Conservation (phyloP, 2,329 filamentous ascomycete genomes). For the Hypoxylon sp. region DNA sequence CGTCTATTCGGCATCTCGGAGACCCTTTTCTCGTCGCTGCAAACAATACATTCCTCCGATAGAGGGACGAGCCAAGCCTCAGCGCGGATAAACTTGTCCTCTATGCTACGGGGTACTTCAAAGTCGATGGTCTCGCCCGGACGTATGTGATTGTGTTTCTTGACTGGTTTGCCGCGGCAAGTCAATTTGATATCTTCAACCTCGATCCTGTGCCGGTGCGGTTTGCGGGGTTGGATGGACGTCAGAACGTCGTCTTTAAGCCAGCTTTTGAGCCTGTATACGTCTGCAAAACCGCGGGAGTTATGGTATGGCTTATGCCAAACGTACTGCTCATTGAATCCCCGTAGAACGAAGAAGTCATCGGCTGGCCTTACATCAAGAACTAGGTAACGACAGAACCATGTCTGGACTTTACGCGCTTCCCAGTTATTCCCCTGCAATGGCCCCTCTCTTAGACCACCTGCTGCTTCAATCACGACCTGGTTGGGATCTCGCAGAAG, state of each 20-base stretch:
- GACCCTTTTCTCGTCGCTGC: slow-evolving; percentile 55
- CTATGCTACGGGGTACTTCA: slow-evolving; percentile 49
- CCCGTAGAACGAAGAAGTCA: slow-evolving; percentile 52
- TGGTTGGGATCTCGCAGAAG: slow-evolving; percentile 49
- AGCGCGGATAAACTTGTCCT: slow-evolving; percentile 51
- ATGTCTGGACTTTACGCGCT: slow-evolving; percentile 47
- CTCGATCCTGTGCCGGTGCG: slow-evolving; percentile 31
- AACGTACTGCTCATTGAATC: slow-evolving; percentile 55
- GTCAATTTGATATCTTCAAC: slow-evolving; percentile 44
- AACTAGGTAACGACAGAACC: slow-evolving; percentile 55
- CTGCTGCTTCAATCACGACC: slow-evolving; percentile 52
- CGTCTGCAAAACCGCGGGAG: slow-evolving; percentile 28
- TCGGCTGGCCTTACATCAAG: slow-evolving; percentile 46
- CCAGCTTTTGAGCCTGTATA: slow-evolving; percentile 43
- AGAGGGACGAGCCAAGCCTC: slow-evolving; percentile 56
- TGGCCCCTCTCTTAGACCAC: slow-evolving; percentile 52
- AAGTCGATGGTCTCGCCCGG: slow-evolving; percentile 54
- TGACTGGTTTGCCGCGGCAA: slow-evolving; percentile 33
- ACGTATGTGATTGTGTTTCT: slow-evolving; percentile 35
- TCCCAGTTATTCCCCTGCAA: slow-evolving; percentile 56
- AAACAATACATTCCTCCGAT: slow-evolving; percentile 54
- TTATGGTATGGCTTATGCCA: slow-evolving; percentile 48
- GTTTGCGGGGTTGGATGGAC: slow-evolving; percentile 31
- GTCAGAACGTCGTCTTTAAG: slow-evolving; percentile 38
- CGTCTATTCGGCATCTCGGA: slow-evolving; percentile 53